Conservation (phyloP, 441 rosid genomes). For the Flueggea neowawraea region DNA sequence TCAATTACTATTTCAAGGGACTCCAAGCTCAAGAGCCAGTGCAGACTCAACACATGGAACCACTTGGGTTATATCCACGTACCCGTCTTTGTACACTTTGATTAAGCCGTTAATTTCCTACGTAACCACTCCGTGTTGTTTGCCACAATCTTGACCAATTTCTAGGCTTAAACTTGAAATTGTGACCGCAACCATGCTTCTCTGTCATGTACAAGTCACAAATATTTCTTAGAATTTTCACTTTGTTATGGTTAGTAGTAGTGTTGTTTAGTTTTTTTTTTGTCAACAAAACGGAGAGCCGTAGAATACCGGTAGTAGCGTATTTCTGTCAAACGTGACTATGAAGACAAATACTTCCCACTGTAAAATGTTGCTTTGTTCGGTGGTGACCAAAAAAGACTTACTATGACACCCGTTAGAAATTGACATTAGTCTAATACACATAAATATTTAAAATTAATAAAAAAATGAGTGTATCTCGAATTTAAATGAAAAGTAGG, state of each 20-base stretch:
- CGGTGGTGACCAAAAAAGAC: too few relatives aligned
- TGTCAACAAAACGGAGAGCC: too few relatives aligned
- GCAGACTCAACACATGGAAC: conserved; percentile 43
- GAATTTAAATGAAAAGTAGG: too few relatives aligned
- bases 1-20: conserved; percentile 48
- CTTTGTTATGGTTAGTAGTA: neutral
- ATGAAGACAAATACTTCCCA: too few relatives aligned
- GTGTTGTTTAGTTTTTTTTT: too few relatives aligned
- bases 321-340: too few relatives aligned
- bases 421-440: too few relatives aligned
- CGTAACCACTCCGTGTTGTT: conserved; percentile 37
- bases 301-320: too few relatives aligned
- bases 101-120: conserved; percentile 70
- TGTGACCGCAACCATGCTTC: conserved; percentile 32
- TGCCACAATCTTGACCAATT: conserved; percentile 17
- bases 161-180: conserved; percentile 22
- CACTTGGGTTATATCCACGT: conserved; percentile 52
- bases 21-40: conserved; percentile 37
- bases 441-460: too few relatives aligned
- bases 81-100: conserved; percentile 60
- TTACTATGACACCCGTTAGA: too few relatives aligned
- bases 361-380: too few relatives aligned
- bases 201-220: conserved; percentile 1
- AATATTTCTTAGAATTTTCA: neutral
- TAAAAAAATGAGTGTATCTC: too few relatives aligned